Percentiles rank a stretch among this genome's conserved stretches.
These are phyloP conservation scores for Exserohilum turcica DNA, from an alignment of 2,329 filamentous ascomycete genomes.

Conservation along the genomic window DNA sequence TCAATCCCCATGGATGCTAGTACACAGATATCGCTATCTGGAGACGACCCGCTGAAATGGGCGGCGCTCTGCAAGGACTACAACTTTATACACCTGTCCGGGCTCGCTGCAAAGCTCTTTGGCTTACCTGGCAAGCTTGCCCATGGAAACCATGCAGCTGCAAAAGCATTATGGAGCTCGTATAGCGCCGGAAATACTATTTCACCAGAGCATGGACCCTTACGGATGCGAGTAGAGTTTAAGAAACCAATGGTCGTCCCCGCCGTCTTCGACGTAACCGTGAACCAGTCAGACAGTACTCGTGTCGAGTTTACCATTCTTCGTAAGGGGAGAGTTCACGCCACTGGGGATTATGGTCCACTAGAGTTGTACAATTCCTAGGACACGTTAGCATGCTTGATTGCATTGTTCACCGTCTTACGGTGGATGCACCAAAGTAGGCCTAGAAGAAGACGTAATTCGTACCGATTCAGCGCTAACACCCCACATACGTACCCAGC, in stretches of 20 bases:
- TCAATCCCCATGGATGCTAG: neutral
- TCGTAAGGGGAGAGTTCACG: neutral
- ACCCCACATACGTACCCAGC: constrained; percentile 6
- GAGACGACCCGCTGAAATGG: constrained; percentile 5
- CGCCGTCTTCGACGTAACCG: neutral
- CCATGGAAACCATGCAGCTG: constrained; percentile 10
- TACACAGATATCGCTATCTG: neutral
- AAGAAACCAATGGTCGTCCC: constrained; percentile 9
- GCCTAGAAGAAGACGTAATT: too few relatives aligned
- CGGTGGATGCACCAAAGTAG: neutral
- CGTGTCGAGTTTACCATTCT: neutral
- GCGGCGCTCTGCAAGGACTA: constrained; percentile 15
- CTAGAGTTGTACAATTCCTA: neutral
- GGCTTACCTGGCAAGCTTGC: constrained; percentile 11
- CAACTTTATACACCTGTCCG: constrained; percentile 11
- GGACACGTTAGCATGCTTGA: neutral
- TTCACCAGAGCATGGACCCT: neutral
- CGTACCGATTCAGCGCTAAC: constrained; percentile 2
- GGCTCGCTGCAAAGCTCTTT: constrained; percentile 2
- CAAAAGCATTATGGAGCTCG: constrained; percentile 1
- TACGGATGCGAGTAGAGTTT: constrained; percentile 9
- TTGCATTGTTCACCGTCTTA: neutral
- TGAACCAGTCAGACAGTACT: neutral
- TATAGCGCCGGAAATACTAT: neutral
- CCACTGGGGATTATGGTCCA: neutral